Evolutionary conservation across 495 filamentous ascomycete genomes (phyloP).

Genomic region (Penicillium riverlandense): DNA sequence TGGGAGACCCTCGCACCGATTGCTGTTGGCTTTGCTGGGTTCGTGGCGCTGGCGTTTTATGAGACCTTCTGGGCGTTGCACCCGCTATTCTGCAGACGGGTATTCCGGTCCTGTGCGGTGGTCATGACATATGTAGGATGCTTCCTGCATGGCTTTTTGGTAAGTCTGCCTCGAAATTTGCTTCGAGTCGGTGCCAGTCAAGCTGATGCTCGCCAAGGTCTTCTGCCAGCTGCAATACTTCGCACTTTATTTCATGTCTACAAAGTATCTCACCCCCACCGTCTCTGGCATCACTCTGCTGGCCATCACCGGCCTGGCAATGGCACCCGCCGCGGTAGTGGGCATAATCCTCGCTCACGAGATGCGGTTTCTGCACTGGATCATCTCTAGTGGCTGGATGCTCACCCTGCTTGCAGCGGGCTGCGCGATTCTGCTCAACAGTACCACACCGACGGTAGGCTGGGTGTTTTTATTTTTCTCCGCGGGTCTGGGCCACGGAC

Average conservation of each 20-base stretch:
- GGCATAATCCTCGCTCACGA: constrained; percentile 41
- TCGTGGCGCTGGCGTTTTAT: constrained; percentile 40
- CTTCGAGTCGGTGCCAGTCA: neutral
- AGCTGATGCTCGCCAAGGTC: constrained; percentile 18
- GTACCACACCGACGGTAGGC: constrained; percentile 31
- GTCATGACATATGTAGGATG: constrained; percentile 38
- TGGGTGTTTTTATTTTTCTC: constrained; percentile 49
- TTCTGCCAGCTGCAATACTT: constrained; percentile 51
- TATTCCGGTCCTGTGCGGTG: constrained; percentile 39
- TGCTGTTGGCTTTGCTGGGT: constrained; percentile 37
- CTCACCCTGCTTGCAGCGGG: constrained; percentile 40
- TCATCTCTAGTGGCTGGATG: constrained; percentile 49
- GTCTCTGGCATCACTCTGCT: constrained; percentile 54
- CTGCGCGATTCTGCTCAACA: constrained; percentile 43
- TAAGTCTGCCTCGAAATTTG: constrained; percentile 20
- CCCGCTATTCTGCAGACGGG: constrained; percentile 45
- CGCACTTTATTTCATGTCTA: constrained; percentile 57
- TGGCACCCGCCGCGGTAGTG: constrained; percentile 39
- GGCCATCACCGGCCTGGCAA: constrained; percentile 31
- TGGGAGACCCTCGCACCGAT: constrained; percentile 47
- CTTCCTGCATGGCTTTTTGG: constrained; percentile 47
- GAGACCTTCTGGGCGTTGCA: constrained; percentile 36
- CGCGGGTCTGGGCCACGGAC: constrained; percentile 48
- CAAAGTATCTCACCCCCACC: constrained; percentile 46
- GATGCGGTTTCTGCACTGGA: constrained; percentile 41